Evolutionary conservation across 2,329 filamentous ascomycete species (phyloP), one percentile per base, ranked within the genome.

Genomic region (Metarhizium guizhouense): DNA sequence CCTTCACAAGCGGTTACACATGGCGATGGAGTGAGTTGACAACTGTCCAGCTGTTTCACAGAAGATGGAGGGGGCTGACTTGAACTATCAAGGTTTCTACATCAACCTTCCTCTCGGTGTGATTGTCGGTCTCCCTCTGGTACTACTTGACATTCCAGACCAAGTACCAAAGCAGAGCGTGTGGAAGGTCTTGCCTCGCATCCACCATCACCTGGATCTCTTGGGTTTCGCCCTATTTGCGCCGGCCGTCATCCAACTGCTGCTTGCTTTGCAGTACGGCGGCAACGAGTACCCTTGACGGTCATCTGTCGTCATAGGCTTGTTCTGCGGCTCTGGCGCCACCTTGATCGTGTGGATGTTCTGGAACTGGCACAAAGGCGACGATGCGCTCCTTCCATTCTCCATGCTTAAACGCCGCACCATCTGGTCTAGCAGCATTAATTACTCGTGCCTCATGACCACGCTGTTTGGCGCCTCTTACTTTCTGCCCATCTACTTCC

Each of bases 331-430:
- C 10, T 58, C 70, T 2, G 69, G 59, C 2, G 67, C 61, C 2
- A 63, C 67, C 0, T 60, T 69, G 3, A 42, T 68, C 2, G 36
- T 70, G 6, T 78, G 75, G 60, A 14, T 70, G 4, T 40, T 64
- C 7, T 77, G 75, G 72, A 71, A 78, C 48, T 64, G 61, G 55
- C 62, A 63, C 13, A 59, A 61, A 56, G 76, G 74, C 10, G 76
- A 78, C 20, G 65, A 72, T 1, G 76, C 77, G 34, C 77, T 81
- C 69, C 65, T 82, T 2, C 71, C 74, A 0, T 66, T 70, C 3
- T 69, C 71, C 0, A 65, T 81, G 40, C 51, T 79, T 8, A 61
- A 60, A 13, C 65, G 70, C 18, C 70, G 75, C 42, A 13, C 14
- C 42, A 45, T 45, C 10, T 48, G 16, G 20, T 25, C 45, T 65